Evolutionary conservation across 305 asterid species (phyloP).

Genomic region (Andrographis paniculata): DNA sequence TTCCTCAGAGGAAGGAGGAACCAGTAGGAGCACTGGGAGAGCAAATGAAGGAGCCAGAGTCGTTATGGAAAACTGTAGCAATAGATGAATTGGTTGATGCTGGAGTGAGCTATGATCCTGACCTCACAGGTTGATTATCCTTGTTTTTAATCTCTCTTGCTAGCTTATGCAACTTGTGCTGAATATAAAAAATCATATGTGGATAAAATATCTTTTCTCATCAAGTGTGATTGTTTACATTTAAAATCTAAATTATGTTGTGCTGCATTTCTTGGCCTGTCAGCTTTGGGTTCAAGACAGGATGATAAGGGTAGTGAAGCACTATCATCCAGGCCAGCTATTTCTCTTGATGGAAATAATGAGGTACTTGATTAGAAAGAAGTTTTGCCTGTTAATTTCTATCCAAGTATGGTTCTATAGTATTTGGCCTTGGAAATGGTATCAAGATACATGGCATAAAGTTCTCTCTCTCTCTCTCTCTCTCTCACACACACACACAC

Average conservation of each 20-base stretch:
- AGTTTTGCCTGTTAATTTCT: constrained; percentile 13
- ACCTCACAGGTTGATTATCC: no score
- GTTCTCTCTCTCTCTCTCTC: no score
- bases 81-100: constrained; percentile 27
- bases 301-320: constrained; percentile 25
- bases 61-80: constrained; percentile 24
- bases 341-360: constrained; percentile 25
- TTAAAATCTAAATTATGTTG: background rate
- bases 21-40: constrained; percentile 25
- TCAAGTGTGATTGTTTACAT: constrained; percentile 11
- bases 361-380: constrained; percentile 33
- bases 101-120: no score
- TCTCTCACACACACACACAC: no score
- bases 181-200: constrained; percentile 6
- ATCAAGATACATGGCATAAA: no score
- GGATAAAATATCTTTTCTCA: constrained; percentile 8
- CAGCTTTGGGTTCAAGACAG: constrained; percentile 40
- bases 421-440: constrained; percentile 7
- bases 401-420: constrained; percentile 1
- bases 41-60: constrained; percentile 24
- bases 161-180: constrained; percentile 4
- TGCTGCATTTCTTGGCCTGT: constrained; percentile 19
- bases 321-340: constrained; percentile 26
- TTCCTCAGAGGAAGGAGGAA: constrained; percentile 22
- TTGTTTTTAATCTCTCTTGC: no score